A percentile compares a stretch with the other conserved stretches of the same genome.
These are phyloP conservation scores for Chlorella variabilis DNA, from an alignment of 163 green algal genomes.

Conservation along the genomic window DNA sequence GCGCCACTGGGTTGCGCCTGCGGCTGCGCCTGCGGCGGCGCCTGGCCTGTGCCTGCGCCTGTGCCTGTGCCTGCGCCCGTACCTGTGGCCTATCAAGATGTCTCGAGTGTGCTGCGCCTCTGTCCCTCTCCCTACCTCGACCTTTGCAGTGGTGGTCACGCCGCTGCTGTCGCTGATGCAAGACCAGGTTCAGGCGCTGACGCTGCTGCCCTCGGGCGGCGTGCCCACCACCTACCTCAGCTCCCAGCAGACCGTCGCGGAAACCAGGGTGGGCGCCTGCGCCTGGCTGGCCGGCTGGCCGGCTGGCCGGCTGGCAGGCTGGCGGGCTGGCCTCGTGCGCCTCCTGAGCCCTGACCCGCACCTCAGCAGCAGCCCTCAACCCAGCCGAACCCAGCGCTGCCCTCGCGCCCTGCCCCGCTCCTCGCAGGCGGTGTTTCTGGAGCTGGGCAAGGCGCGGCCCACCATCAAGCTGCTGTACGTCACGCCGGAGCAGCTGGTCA, in stretches of 20 bases:
- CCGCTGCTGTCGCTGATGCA: constrained; percentile 93
- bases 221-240: constrained; percentile 79
- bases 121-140: constrained; percentile 42
- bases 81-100: no score
- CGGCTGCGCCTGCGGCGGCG: no score
- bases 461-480: constrained; percentile 76
- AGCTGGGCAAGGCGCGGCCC: constrained; percentile 74
- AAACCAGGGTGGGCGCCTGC: constrained; percentile 52
- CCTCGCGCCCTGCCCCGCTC: not conserved
- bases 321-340: no score
- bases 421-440: constrained; percentile 61
- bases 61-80: no score
- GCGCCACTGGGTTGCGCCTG: no score
- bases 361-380: no score
- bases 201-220: constrained; percentile 56
- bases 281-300: no score
- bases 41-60: no score
- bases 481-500: constrained; percentile 86
- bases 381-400: no score
- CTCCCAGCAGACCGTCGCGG: constrained; percentile 65
- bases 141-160: constrained; percentile 86
- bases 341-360: no score
- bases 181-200: constrained; percentile 70
- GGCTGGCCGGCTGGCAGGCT: no score
- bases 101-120: not conserved